Conservation (phyloP, 208 protist genomes). For the Acanthamoeba triangularis region DNA sequence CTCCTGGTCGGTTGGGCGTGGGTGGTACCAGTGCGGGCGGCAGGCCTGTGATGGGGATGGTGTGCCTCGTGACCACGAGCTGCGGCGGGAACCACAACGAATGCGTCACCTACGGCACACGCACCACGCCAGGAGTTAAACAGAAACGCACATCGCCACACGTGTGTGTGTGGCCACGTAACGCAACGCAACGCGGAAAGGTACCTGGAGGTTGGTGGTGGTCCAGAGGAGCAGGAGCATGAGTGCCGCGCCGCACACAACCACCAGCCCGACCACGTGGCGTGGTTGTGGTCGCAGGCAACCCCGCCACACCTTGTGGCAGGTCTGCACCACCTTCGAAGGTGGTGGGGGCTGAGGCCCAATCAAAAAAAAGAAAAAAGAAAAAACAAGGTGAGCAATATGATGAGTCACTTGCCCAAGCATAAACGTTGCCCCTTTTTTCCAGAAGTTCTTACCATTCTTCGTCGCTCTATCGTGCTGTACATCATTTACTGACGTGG, state of each 20-base stretch:
- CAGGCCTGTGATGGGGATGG: background rate
- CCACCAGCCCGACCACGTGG: background rate
- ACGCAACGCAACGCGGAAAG: no score
- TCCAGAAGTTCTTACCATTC: no score
- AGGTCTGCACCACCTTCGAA: background rate
- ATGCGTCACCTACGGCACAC: background rate
- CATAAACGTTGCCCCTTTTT: no score
- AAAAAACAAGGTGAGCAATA: no score
- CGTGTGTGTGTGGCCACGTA: no score
- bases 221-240: conserved; percentile 18
- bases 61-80: background rate
- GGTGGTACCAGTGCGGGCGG: conserved; percentile 9
- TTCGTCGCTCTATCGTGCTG: no score
- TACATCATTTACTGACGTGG: no score
- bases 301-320: background rate
- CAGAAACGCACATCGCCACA: background rate
- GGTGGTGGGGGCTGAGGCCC: no score
- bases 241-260: background rate
- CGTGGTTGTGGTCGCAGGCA: conserved; percentile 1
- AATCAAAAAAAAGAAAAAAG: no score
- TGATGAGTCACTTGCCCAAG: no score
- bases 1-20: no score
- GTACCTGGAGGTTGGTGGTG: conserved; percentile 42
- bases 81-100: conserved; percentile 26
- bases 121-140: background rate